Conservation (phyloP, 106 monocot genomes). For the Dendrobium huoshanense region DNA sequence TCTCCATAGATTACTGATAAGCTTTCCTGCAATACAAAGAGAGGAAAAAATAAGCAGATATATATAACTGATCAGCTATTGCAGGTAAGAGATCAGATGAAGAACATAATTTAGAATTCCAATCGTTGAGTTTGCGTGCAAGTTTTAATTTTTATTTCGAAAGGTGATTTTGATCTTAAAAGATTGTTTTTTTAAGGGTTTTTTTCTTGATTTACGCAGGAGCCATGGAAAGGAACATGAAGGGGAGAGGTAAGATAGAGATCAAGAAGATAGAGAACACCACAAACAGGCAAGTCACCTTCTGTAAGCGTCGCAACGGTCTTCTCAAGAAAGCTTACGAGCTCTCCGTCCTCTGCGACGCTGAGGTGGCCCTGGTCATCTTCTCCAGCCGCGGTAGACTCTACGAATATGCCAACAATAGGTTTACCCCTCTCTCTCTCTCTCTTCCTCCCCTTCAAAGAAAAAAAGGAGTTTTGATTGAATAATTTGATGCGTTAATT, state of each 20-base stretch:
- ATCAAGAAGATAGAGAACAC: conserved; percentile 20
- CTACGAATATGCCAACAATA: conserved; percentile 17
- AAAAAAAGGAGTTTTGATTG: no score
- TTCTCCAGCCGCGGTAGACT: conserved; percentile 20
- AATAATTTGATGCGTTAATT: no score
- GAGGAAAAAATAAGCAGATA: neutral
- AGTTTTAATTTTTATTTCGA: neutral
- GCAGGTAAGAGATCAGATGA: neutral
- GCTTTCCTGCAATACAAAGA: neutral
- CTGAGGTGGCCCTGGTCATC: conserved; percentile 15
- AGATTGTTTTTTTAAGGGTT: neutral
- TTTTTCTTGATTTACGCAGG: no score
- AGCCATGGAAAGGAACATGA: conserved; percentile 5
- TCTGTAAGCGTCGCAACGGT: conserved; percentile 19
- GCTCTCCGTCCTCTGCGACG: conserved; percentile 19
- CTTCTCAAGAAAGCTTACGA: conserved; percentile 20
- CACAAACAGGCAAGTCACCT: conserved; percentile 17
- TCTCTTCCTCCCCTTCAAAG: neutral
- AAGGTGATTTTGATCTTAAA: neutral
- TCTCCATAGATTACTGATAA: no score
- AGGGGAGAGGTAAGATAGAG: conserved; percentile 14
- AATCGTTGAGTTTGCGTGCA: neutral
- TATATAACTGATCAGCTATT: neutral
- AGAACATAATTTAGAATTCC: neutral
- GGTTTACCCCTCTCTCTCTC: neutral